Conservation (phyloP, 805 yeast genomes). For the Barnettozyma wickerhamii region DNA sequence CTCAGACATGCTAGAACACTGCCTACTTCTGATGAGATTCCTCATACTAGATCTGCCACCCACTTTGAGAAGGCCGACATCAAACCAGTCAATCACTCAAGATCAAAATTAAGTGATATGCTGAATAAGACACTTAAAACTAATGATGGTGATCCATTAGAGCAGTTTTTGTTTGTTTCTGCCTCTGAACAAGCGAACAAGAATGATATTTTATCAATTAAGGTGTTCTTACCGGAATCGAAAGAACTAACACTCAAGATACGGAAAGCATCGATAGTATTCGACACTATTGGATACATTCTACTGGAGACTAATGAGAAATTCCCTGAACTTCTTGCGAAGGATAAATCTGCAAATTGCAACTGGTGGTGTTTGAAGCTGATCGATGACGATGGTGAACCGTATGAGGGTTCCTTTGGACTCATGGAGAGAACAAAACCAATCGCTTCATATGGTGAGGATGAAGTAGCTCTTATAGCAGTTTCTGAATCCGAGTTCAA, state of each 20-base stretch:
- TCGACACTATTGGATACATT: conserved; percentile 52
- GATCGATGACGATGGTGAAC: conserved; percentile 92
- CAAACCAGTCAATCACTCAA: not conserved
- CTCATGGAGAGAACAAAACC: conserved; percentile 66
- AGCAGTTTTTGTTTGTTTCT: conserved; percentile 36
- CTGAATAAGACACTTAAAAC: conserved; percentile 33
- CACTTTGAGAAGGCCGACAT: conserved; percentile 8
- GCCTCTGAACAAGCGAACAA: conserved; percentile 24
- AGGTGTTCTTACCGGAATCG: conserved; percentile 25
- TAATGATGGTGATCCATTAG: conserved; percentile 36
- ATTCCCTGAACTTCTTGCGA: conserved; percentile 7
- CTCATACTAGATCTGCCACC: not conserved
- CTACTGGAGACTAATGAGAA: conserved; percentile 25
- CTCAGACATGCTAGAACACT: not conserved
- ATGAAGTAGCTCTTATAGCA: conserved; percentile 73
- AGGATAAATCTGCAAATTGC: conserved; percentile 37
- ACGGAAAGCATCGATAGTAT: conserved; percentile 38
- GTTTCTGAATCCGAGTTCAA: conserved; percentile 43
- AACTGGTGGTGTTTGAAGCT: conserved; percentile 73
- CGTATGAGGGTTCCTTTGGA: conserved; percentile 88
- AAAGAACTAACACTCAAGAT: conserved; percentile 24
- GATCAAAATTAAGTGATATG: conserved; percentile 39
- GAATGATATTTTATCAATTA: conserved; percentile 20
- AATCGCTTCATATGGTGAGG: conserved; percentile 69
- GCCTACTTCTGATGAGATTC: conserved; percentile 4